Base-by-base conservation (phyloP, 192 early-diverging fungal species). In the Lobosporangium transversale region DNA sequence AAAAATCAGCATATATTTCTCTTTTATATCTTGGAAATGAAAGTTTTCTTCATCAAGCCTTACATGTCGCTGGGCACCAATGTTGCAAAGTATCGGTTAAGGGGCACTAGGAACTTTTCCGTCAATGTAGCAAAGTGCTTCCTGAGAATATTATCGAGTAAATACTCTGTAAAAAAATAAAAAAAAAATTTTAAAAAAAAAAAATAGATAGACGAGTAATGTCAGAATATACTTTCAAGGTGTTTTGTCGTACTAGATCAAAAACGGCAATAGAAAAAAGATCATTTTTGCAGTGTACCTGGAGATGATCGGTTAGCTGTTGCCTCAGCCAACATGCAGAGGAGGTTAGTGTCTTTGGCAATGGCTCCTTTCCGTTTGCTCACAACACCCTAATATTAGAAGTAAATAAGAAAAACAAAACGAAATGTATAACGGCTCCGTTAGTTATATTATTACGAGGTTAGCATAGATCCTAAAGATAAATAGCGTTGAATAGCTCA, bases 71-170 rank as follows among this genome's bases (percentile, higher is more conserved):
- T 63, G 23, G 95, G 92, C 47, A 99, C 87, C 54, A 97, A 75
- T 3, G 92, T 91, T 64, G 91, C 89, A 79, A 97, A 99, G 70
- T 98, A 94, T 15, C 94, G 89, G 67, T 98, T 94, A 53, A 99
- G 81, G n/a, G 97, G 97, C 27, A 93, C 94, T 63, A 99, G 78
- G 66, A 99, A 97, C 81, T 92, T 87, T 66, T 95, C 95, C 0
- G 96, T 95, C 44, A 99, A 78, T 48, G 97, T 96, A 18, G 93
- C 86, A 87, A 98, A 98, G 75, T 99, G 89, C 50, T 94, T 83
- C 24, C 97, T 85, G 42, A 99, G 80, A 70, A 91, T 91, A 79
- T 99, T 99, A 84, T 99, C 94, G 43, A 98, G 70, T n/a, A 90
- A 59, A 85, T 81, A 91, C 37, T 83, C 89, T 86, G 70, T 18